phyloP scores from a whole-genome alignment of 1,284 basidiomycete species.

The Trichosporon ovoides region DNA sequence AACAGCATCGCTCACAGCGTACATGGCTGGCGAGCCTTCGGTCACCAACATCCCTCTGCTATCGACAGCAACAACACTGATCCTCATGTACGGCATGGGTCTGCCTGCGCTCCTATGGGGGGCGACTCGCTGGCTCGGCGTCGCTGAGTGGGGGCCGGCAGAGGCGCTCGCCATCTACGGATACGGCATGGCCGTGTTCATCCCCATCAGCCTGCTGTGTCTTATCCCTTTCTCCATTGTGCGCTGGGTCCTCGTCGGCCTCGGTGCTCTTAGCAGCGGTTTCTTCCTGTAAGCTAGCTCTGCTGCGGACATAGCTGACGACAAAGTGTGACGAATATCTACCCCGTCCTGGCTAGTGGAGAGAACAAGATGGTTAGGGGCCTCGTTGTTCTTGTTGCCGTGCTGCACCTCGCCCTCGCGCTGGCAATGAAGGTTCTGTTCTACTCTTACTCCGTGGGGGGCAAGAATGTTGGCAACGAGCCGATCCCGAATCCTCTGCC shows the following conservation, averaged over 20 bases:
- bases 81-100: slow-evolving; percentile 78
- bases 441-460: slow-evolving; percentile 56
- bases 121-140: slow-evolving; percentile 71
- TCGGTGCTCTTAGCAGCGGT: slow-evolving; percentile 69
- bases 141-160: slow-evolving; percentile 75
- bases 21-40: slow-evolving; percentile 56
- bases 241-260: slow-evolving; percentile 69
- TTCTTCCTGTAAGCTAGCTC: slow-evolving; percentile 62
- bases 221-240: slow-evolving; percentile 71
- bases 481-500: slow-evolving; percentile 1
- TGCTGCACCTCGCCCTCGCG: slow-evolving; percentile 67
- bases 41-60: slow-evolving; percentile 67
- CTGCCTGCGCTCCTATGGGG: slow-evolving; percentile 65
- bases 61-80: slow-evolving; percentile 70
- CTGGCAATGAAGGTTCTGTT: slow-evolving; percentile 79
- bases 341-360: slow-evolving; percentile 77
- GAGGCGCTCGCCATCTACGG: slow-evolving; percentile 58
- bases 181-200: slow-evolving; percentile 49
- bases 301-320: slow-evolving; percentile 1
- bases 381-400: slow-evolving; percentile 65
- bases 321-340: slow-evolving; percentile 63
- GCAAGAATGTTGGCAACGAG: slow-evolving; percentile 36
- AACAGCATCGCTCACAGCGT: slow-evolving; percentile 71
- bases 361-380: slow-evolving; percentile 77
- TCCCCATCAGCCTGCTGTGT: slow-evolving; percentile 67